Evolutionary conservation across 1,139 yeast species (phyloP), one percentile per base, ranked within the genome.

Genomic region (Scheffersomyces titani): DNA sequence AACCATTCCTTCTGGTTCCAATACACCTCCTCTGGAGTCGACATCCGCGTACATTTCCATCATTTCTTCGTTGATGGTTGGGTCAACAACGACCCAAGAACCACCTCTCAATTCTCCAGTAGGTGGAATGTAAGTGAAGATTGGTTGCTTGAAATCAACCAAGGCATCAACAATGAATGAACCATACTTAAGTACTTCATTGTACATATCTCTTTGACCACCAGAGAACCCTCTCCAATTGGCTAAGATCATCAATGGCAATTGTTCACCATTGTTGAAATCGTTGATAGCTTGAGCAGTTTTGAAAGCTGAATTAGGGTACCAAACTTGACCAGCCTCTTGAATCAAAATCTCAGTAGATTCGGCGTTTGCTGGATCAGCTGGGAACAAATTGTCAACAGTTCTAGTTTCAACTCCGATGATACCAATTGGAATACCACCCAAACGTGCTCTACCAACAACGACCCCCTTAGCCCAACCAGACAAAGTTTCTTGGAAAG

Each of bases 141-240:
- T 90, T 59, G 99, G 99, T 77, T 93, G 99, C 74, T 92, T 92
- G 84, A 89, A 94, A 68, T 88, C 97, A 66, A 92, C 97, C 62
- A 94, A 83, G 13, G 99, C 98, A 73, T 94, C 99, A 63, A 94
- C 99, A 77, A 94, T 94, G 75, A 83, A 92, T 4, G 98, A 88
- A 72, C 99, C 99, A 71, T 91, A 94, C 76, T 94, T 94, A 78
- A 94, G 87, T 54, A 94, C 97, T 78, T 94, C 99, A 70, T 93
- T 92, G 85, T 90, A 96, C 99, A 94, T 94, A 76, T 94, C 99
- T 74, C 98, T 90, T 82, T 96, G 99, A 76, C 99, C 99, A 82
- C 99, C 99, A 63, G 98, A 92, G 86, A 94, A 94, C 70, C 99
- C 99, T 87, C 99, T 90, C 99, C 99, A 94, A 84, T 94, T 94